phyloP scores from a whole-genome alignment of 2,329 filamentous ascomycete species.

The Xylariaceae sp. region DNA sequence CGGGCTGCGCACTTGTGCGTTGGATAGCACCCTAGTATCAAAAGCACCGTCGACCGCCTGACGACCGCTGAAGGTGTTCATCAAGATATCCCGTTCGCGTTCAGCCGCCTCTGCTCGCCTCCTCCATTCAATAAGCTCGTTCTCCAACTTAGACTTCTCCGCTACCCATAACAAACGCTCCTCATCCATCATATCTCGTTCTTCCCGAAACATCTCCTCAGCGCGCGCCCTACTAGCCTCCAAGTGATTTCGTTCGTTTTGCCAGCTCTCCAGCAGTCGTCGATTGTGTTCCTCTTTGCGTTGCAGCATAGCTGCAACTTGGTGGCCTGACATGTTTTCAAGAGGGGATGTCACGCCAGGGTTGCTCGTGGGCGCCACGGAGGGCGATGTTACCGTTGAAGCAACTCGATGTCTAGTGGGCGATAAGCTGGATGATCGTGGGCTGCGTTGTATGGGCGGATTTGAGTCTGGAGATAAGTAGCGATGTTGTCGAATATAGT shows the following conservation, averaged over 20 bases:
- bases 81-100: constrained; percentile 13
- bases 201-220: constrained; percentile 53
- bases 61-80: constrained; percentile 6
- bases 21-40: constrained; percentile 5
- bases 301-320: constrained; percentile 18
- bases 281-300: constrained; percentile 25
- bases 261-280: constrained; percentile 42
- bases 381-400: constrained; percentile 20
- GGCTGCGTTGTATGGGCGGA: constrained; percentile 15
- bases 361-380: constrained; percentile 10
- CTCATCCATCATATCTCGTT: constrained; percentile 49
- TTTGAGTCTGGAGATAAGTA: constrained; percentile 22
- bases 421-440: constrained; percentile 29
- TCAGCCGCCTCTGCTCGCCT: constrained; percentile 27
- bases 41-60: constrained; percentile 10
- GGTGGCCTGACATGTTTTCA: constrained; percentile 16
- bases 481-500: constrained; percentile 16
- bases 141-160: constrained; percentile 38
- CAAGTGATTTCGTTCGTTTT: constrained; percentile 48
- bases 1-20: constrained; percentile 12
- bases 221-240: constrained; percentile 50
- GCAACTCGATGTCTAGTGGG: constrained; percentile 19
- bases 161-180: constrained; percentile 42
- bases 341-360: constrained; percentile 13
- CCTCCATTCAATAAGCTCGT: constrained; percentile 38